Conservation (phyloP, 371 early-diverging fungal genomes). For the Sporodiniella umbellata region DNA sequence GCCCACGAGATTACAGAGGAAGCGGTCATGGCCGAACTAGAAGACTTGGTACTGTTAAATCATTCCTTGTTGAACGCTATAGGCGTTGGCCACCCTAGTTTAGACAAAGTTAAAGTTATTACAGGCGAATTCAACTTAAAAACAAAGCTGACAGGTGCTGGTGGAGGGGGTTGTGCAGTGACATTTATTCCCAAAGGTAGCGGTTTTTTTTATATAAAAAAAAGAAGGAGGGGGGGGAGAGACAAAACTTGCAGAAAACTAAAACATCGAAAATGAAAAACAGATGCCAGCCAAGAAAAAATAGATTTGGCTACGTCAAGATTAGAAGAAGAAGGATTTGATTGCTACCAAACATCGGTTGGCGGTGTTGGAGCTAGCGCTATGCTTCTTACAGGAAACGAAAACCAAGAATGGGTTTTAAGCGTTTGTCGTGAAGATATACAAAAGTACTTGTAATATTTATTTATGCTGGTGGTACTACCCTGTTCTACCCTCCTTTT, state of each 20-base stretch:
- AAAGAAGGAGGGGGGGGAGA: neutral
- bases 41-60: constrained; percentile 77
- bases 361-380: constrained; percentile 72
- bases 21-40: constrained; percentile 28
- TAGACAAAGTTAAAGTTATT: constrained; percentile 77
- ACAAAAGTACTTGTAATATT: constrained; percentile 17
- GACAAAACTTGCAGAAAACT: neutral
- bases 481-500: no score
- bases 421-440: constrained; percentile 21
- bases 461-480: neutral
- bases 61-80: constrained; percentile 74
- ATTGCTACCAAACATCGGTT: constrained; percentile 71
- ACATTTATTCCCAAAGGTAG: constrained; percentile 75
- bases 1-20: constrained; percentile 4
- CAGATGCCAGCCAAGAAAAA: constrained; percentile 30
- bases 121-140: constrained; percentile 58
- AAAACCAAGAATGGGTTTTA: constrained; percentile 30
- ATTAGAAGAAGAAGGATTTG: constrained; percentile 58
- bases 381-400: constrained; percentile 14
- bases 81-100: constrained; percentile 80
- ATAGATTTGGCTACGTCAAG: constrained; percentile 39
- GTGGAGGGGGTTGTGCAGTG: constrained; percentile 95
- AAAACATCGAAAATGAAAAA: neutral
- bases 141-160: constrained; percentile 95
- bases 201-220: no score